A percentile compares a stretch with the other conserved stretches of the same genome.
Evolutionary conservation across 768 basidiomycete species (phyloP).

Genomic region (Antrodiella citrinella): DNA sequence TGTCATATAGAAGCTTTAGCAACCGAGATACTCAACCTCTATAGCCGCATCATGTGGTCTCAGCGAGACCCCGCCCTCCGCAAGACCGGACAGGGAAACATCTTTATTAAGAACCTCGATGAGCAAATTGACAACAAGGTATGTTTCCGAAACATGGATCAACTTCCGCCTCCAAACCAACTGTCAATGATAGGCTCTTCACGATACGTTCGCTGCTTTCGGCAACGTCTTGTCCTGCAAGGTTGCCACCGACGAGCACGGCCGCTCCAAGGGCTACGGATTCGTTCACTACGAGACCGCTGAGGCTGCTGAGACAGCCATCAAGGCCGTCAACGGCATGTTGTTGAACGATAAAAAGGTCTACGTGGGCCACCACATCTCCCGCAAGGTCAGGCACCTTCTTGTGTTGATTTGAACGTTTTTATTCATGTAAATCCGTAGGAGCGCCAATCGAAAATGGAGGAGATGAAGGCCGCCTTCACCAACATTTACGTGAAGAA

Average conservation of each 20-base stretch:
- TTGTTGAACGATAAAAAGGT: constrained; percentile 99
- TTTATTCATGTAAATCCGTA: constrained; percentile 19
- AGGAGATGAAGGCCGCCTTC: constrained; percentile 95
- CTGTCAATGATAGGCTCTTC: constrained; percentile 94
- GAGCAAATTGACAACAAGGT: constrained; percentile 98
- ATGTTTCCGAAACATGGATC: constrained; percentile 7
- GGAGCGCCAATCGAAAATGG: constrained; percentile 97
- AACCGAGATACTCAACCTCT: not conserved
- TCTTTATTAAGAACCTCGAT: constrained; percentile 99
- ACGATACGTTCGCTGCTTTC: constrained; percentile 98
- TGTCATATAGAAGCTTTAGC: constrained; percentile 7
- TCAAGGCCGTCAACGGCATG: constrained; percentile 99
- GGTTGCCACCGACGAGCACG: constrained; percentile 94
- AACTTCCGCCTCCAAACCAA: not conserved
- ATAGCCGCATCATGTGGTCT: constrained; percentile 99
- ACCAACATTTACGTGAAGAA: constrained; percentile 99
- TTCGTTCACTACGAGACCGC: constrained; percentile 99
- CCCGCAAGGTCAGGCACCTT: constrained; percentile 68
- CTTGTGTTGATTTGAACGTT: not conserved
- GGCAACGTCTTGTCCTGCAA: constrained; percentile 99
- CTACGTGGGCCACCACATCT: constrained; percentile 95
- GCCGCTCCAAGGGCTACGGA: constrained; percentile 94
- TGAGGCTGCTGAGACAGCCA: constrained; percentile 91
- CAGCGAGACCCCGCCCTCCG: constrained; percentile 99
- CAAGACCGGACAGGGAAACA: constrained; percentile 99